phyloP scores from a whole-genome alignment of 225 moss, liverwort and hornwort species.

The Takakia lepidozioides region DNA sequence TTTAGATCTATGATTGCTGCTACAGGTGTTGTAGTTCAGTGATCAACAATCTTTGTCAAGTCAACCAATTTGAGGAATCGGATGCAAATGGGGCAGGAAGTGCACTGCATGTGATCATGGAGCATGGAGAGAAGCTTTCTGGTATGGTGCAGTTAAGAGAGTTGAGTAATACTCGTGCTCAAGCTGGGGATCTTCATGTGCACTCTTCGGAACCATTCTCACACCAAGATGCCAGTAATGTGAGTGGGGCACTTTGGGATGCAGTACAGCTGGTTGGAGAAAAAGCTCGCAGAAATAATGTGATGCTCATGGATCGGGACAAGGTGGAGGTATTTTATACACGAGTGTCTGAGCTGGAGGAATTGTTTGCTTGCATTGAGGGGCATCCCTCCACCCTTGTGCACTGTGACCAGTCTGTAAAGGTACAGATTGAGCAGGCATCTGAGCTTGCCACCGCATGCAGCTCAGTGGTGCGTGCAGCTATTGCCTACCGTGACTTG shows the following conservation, averaged over 20 bases:
- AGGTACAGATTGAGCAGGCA: slow-evolving; percentile 73
- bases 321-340: slow-evolving; percentile 98
- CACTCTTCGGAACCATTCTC: slow-evolving; percentile 18
- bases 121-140: slow-evolving; percentile 97
- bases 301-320: slow-evolving; percentile 91
- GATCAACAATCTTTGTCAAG: no score
- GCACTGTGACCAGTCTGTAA: slow-evolving; percentile 61
- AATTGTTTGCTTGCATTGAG: slow-evolving; percentile 83
- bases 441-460: slow-evolving; percentile 83
- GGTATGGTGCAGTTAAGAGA: slow-evolving; percentile 79
- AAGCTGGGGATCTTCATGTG: slow-evolving; percentile 22
- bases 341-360: slow-evolving; percentile 80
- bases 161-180: slow-evolving; percentile 64
- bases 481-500: slow-evolving; percentile 69
- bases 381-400: slow-evolving; percentile 78
- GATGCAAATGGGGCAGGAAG: slow-evolving; percentile 43
- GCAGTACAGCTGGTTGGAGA: slow-evolving; percentile 92
- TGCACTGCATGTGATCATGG: slow-evolving; percentile 80
- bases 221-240: slow-evolving; percentile 34
- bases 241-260: slow-evolving; percentile 88
- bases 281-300: slow-evolving; percentile 88
- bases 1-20: no score
- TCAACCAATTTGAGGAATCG: no score
- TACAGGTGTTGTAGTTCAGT: no score
- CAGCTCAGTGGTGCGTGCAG: slow-evolving; percentile 57